Base-by-base conservation (phyloP, 1,139 yeast genomes). In the Geotrichum bryndzae region DNA sequence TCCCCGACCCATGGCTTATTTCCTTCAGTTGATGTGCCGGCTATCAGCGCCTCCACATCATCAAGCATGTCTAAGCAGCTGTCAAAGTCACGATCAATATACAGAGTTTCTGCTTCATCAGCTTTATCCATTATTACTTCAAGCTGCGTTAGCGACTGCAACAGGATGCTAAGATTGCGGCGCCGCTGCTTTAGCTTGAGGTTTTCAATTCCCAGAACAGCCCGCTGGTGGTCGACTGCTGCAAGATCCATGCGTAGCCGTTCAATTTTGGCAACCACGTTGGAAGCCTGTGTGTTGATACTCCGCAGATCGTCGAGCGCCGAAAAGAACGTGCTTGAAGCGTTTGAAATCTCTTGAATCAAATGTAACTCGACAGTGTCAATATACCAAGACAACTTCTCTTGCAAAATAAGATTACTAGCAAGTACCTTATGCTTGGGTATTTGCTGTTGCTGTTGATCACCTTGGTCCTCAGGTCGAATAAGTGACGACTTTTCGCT, bases 291-390 rank as follows among this genome's bases (percentile, higher is more conserved):
- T 1, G 72, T 71, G 61, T 85, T 84, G 55, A 94, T 86, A 10
- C 78, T 79, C 66, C 84, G 82, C 63, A 95, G 81, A 67, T 90
- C 96, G 61, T 86, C 91, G 62, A 95, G 77, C 0, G 97, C 92
- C 59, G 84, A 84, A 74, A 92, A 91, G 71, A 94, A 94, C 3
- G 92, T 86, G 63, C 85, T 84, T 0, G 97, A 89, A 0, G 96
- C 87, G 67, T 84, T 84, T 11, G 96, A 87, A 50, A 94, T 91
- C 72, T 92, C 97, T 56, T 83, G 81, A 25, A 92, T 88, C 56
- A 94, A 76, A 66, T 88, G 86, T 53, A 89, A 78, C 73, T 94
- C 99, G 0, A 94, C 92, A 0, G 86, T 80, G 73, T 94, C 99
- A 63, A 94, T 78, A 71, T 91, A 90, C 75, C 86, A 85, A 1